phyloP scores from a whole-genome alignment of 805 yeast genomes.

The Kuraishia floccosa region DNA sequence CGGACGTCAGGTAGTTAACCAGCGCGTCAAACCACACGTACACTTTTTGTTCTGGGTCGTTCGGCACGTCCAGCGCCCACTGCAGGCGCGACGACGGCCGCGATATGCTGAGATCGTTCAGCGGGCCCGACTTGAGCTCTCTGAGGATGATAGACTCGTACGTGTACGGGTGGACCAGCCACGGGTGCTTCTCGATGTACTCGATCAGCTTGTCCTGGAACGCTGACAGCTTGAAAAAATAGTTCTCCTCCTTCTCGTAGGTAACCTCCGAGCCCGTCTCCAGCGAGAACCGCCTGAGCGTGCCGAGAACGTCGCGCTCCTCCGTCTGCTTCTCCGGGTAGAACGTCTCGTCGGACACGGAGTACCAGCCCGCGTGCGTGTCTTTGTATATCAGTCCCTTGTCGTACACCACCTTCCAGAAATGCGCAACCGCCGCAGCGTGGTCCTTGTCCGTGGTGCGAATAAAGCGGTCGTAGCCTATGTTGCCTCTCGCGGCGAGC shows the following conservation, averaged over 20 bases:
- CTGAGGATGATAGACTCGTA: slow-evolving; percentile 42
- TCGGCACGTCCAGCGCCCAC: slow-evolving; percentile 92
- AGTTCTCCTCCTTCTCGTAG: slow-evolving; percentile 72
- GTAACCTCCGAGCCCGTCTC: slow-evolving; percentile 73
- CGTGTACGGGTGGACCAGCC: slow-evolving; percentile 55
- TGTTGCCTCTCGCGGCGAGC: slow-evolving; percentile 46
- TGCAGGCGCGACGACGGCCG: slow-evolving; percentile 65
- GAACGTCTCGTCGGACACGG: slow-evolving; percentile 88
- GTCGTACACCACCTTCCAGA: slow-evolving; percentile 56
- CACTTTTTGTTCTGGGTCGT: slow-evolving; percentile 63
- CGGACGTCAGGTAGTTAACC: slow-evolving; percentile 68
- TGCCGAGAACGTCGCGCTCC: slow-evolving; percentile 18
- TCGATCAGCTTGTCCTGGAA: slow-evolving; percentile 45
- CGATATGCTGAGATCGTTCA: slow-evolving; percentile 76
- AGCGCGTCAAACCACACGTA: slow-evolving; percentile 98
- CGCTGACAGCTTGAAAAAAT: slow-evolving; percentile 67
- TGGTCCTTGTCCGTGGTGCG: slow-evolving; percentile 89
- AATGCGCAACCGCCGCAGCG: slow-evolving; percentile 41
- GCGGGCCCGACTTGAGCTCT: slow-evolving; percentile 36
- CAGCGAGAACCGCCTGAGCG: slow-evolving; percentile 28
- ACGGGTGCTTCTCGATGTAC: slow-evolving; percentile 33
- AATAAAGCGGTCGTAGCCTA: slow-evolving; percentile 66
- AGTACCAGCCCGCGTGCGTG: slow-evolving; percentile 88
- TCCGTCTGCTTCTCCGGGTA: slow-evolving; percentile 74
- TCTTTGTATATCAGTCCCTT: slow-evolving; percentile 74